Evolutionary conservation across 805 yeast species (phyloP), one percentile per base, ranked within the genome.

Genomic region (Candida broadrunensis): DNA sequence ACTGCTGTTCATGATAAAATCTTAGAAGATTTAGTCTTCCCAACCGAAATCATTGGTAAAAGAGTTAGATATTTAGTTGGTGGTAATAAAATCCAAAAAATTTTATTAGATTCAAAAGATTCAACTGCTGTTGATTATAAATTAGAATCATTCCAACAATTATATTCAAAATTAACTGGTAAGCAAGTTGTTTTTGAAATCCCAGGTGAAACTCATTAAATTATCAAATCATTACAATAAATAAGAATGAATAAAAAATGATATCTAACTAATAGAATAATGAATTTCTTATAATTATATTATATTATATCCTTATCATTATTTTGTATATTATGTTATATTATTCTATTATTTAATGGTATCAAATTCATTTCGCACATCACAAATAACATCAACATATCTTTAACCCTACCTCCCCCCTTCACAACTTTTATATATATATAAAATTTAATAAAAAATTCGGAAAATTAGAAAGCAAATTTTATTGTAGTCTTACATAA

Each of bases 21-120:
- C 78, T 88, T 91, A 74, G 99, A 93, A 80, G 99, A 91, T 78
- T 82, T 91, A 70, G 99, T 93, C 58, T 91, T 85, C 97, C 99
- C 99, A 77, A 90, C 98, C 61, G 97, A 91, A 82, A 91, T 91
- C 67, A 82, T 85, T 60, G 99, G 99, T 76, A 93, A 93, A 89
- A 89, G 99, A 81, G 91, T 88, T 70, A 89, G 97, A 84, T 90
- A 87, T 88, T 82, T 88, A 72, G 95, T 88, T 65, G 98, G 98
- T 77, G 99, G 99, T 77, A 81, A 84, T 88, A 91, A 88, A 81
- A 83, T 91, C 77, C 95, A 91, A 78, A 93, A 93, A 82, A 91
- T 91, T 58, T 83, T 88, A 75, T 85, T 91, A 70, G 96, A 90
- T 83, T 86, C 96, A 70, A 93, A 93, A 86, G 97, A 91, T 75